Conservation (phyloP, 2,329 filamentous ascomycete genomes). For the Fusarium sp. region DNA sequence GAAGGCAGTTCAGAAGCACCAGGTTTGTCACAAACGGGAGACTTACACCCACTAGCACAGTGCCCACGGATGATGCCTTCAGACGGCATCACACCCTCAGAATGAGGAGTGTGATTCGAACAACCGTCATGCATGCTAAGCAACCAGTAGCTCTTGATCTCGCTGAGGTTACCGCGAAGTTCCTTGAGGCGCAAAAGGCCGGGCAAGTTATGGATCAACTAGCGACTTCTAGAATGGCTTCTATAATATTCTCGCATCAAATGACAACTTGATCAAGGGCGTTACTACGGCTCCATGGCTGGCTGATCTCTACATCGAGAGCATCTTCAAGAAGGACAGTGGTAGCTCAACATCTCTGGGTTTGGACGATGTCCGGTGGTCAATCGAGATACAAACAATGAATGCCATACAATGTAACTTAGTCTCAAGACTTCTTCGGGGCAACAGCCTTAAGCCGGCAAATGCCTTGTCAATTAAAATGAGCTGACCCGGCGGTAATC, state of each 20-base stretch:
- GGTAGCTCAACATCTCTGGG: background rate
- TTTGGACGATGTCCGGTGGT: background rate
- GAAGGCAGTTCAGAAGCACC: background rate
- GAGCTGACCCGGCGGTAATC: background rate
- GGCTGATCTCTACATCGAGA: no score
- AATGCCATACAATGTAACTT: no score
- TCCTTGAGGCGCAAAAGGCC: background rate
- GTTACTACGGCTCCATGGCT: no score
- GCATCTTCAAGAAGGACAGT: no score
- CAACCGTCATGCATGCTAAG: background rate
- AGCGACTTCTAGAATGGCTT: background rate
- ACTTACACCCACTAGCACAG: background rate
- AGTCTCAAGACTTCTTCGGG: no score
- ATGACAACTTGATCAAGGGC: background rate
- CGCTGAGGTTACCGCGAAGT: background rate
- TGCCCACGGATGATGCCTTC: background rate
- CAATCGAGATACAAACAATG: background rate
- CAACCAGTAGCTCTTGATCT: background rate
- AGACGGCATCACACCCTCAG: background rate
- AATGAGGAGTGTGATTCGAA: background rate
- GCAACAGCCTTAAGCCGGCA: background rate
- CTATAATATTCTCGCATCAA: background rate
- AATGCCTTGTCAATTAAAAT: background rate
- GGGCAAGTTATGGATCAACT: background rate
- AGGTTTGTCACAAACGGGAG: background rate